Evolutionary conservation across 2,329 filamentous ascomycete species (phyloP), one percentile per base, ranked within the genome.

Genomic region (Sporothrix humicola): DNA sequence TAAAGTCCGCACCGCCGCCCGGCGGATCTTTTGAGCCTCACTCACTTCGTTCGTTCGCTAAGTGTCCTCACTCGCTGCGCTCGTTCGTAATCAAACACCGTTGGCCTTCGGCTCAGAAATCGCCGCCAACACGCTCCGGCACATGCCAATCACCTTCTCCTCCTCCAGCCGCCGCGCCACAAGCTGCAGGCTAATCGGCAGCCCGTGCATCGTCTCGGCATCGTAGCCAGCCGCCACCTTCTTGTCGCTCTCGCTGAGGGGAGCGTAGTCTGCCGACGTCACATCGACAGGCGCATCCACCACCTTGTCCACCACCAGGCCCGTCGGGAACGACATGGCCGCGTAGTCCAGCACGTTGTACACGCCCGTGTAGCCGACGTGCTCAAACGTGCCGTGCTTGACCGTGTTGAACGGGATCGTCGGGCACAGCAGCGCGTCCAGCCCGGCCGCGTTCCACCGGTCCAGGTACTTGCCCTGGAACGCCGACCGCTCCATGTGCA

Each of bases 381-480:
- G 83, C 77, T 80, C 82, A 56, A 85, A 84, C 1, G 79, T 79
- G 4, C 83, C 84, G 63, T 84, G 81, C 77, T 84, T 82, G 44
- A 82, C 82, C 0, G 81, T 81, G 56, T 81, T 82, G 69, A 83
- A 86, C 0, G 85, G 83, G 46, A 83, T 85, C 0, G 84, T 85
- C 0, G 91, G 90, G 69, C 87, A 88, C 0, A 93, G 79, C 9
- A 93, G 84, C 1, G 89, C 89, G 78, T 93, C 91, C 8, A 91
- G 85, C 1, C 83, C 84, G 0, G 82, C 82, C 65, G 78, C 79
- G 48, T 82, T 82, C 85, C 85, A 87, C 2, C 83, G 81, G 56
- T 86, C 83, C 0, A 86, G 79, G 69, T 86, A 85, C 10, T 79
- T 78, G 75, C 84, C 85, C 79, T 86, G 85, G 75, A 82, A 86